phyloP scores from a whole-genome alignment of 306 rosid species.

The Dryas drummondii region DNA sequence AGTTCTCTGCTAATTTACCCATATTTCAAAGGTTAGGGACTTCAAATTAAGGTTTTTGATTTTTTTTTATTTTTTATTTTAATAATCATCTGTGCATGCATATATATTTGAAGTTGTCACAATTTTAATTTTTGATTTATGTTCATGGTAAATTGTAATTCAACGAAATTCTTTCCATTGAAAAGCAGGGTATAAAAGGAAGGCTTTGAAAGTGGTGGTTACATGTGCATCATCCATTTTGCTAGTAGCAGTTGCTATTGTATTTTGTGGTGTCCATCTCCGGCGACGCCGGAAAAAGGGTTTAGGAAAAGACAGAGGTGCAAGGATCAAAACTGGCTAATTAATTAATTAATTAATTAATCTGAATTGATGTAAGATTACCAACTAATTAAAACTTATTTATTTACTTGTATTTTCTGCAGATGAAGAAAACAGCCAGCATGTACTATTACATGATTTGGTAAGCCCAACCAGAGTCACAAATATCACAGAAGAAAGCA shows the following conservation, averaged over 20 bases:
- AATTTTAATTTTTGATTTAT: no score
- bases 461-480: conserved; percentile 26
- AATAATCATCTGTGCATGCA: no score
- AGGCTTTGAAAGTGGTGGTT: conserved; percentile 44
- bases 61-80: neutral
- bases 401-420: neutral
- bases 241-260: conserved; percentile 26
- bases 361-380: neutral
- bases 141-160: neutral
- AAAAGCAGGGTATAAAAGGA: conserved; percentile 36
- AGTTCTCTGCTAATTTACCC: conserved; percentile 23
- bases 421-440: conserved; percentile 40
- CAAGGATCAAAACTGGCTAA: neutral
- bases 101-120: no score
- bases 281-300: neutral
- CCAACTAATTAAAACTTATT: neutral
- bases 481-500: conserved; percentile 39
- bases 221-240: conserved; percentile 27
- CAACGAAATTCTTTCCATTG: neutral
- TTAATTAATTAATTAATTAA: neutral
- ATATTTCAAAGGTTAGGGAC: conserved; percentile 27
- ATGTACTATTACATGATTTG: conserved; percentile 32
- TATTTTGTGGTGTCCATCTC: conserved; percentile 13
- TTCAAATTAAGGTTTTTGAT: neutral
- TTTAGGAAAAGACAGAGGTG: conserved; percentile 28